Evolutionary conservation across 192 early-diverging fungal species (phyloP), one percentile per base, ranked within the genome.

Genomic region (Entomortierella lignicola): DNA sequence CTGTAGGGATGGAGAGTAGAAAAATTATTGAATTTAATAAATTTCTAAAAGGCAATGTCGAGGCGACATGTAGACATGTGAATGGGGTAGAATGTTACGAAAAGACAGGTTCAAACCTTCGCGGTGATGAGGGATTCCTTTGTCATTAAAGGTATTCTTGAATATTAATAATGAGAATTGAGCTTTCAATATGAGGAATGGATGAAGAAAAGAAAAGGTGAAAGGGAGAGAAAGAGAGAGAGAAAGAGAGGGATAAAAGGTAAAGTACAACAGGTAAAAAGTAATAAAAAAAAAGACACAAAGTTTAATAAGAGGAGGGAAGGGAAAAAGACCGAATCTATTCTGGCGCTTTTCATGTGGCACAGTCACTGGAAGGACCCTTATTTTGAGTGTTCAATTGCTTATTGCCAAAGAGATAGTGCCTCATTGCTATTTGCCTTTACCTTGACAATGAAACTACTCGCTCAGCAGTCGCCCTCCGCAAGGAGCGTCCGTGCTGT

Each of bases 401-500:
- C n/a, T n/a, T n/a, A n/a, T n/a, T n/a, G n/a, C 6, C 13, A 42
- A 42, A 42, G 8, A 42, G 13, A 42, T 10, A 10, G 13, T 10
- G 13, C 39, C 39, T 10, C 6, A 13, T 42, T 42, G 39, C 13
- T 10, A 42, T 42, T 10, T 42, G 13, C 6, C 44, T 47, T 47
- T 12, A 3, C 20, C 17, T 20, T 47, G 20, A 55, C 37, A 26
- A 79, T 79, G 75, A 62, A 79, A 6, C 75, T 79, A n/a, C 67
- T 79, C 26, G 75, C 75, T 26, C 75, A 79, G 52, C 67, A 69
- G 54, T 79, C 75, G 1, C 75, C 75, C 0, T 79, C 75, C 0
- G 75, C 75, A 63, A 58, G 75, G 43, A 79, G 68, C 43, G 75
- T 79, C 39, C 67, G 75, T 31, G 75, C 75, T 15, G 75, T 79